Percentiles rank a stretch among this genome's conserved stretches.
These are phyloP conservation scores for Sporothrix phasma DNA, from an alignment of 2,329 filamentous ascomycete genomes.

Conservation along the genomic window DNA sequence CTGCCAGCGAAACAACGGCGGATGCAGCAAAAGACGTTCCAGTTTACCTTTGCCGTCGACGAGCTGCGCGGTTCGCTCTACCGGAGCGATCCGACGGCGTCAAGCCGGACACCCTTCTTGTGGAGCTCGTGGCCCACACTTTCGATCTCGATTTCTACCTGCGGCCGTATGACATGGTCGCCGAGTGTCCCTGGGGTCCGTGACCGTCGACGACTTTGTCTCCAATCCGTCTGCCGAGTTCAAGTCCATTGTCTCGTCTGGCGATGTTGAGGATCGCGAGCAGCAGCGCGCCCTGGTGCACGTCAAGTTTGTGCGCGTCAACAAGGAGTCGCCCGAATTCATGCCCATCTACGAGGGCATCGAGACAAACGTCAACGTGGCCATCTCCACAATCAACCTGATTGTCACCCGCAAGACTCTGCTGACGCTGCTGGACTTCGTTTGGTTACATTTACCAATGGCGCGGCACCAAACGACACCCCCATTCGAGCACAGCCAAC, in stretches of 20 bases:
- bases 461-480: conserved; percentile 39
- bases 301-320: conserved; percentile 83
- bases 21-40: conserved; percentile 81
- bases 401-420: conserved; percentile 89
- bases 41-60: conserved; percentile 94
- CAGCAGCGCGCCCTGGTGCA: conserved; percentile 74
- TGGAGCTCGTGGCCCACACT: conserved; percentile 81
- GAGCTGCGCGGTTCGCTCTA: conserved; percentile 88
- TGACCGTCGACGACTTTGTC: conserved; percentile 91
- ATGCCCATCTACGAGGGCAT: conserved; percentile 85
- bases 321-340: conserved; percentile 85
- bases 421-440: conserved; percentile 85
- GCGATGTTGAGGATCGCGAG: conserved; percentile 59
- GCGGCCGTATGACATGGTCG: conserved; percentile 83
- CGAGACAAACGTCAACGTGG: conserved; percentile 83
- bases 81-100: conserved; percentile 70
- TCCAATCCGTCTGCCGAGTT: conserved; percentile 83
- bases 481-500: conserved; percentile 28
- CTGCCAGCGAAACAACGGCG: conserved; percentile 50
- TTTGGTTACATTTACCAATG: conserved; percentile 76
- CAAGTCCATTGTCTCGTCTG: conserved; percentile 92
- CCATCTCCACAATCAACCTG: conserved; percentile 90
- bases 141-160: conserved; percentile 85
- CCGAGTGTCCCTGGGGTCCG: conserved; percentile 79
- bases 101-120: conserved; percentile 69